Evolutionary conservation across 2,329 filamentous ascomycete genomes (phyloP), one percentile per base, ranked within the genome.

Genomic region (Penicillium vulpinum): DNA sequence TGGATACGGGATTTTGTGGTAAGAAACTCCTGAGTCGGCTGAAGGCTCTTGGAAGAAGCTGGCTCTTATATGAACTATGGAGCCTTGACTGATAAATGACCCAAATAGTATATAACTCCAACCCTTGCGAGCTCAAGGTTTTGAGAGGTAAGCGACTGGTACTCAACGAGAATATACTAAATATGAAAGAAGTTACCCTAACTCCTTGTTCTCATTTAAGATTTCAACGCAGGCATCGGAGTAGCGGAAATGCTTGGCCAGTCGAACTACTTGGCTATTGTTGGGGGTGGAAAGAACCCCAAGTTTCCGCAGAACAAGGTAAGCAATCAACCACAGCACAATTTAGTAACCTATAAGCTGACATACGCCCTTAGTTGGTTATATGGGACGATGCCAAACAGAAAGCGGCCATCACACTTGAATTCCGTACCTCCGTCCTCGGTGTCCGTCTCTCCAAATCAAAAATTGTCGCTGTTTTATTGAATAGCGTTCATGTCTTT

Each of bases 331-430:
- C 6, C 11, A 16, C 11, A 44, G 29, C 18, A 35, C 4, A n/a
- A 26, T 22, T 2, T 16, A 48, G 28, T 26, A 47, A 33, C 0
- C 26, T 31, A 0, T 4, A 22, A 40, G n/a, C 48, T 52, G 15
- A 56, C 13, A 8, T 1, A 26, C 5, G 10, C 2, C 8, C 11
- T 36, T 62, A 80, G 70, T 83, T 92, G 47, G 87, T 95, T 62
- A 90, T 97, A 66, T 97, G 92, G 92, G 92, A 99, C 73, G 91
- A 96, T 67, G 82, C 85, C 59, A 90, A 89, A 63, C 86, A 88
- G 60, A 89, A 88, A 62, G 86, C 88, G 8, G 82, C 90, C 15
- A 88, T 92, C 61, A 89, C 82, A 4, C 80, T 97, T 66, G 88
- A 93, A 55, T 88, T 92, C 59, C 84, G 90, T 56, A 92, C 90